These are phyloP conservation scores for Kockovaella imperatae DNA, from an alignment of 768 basidiomycete species.

Conservation along the genomic window DNA sequence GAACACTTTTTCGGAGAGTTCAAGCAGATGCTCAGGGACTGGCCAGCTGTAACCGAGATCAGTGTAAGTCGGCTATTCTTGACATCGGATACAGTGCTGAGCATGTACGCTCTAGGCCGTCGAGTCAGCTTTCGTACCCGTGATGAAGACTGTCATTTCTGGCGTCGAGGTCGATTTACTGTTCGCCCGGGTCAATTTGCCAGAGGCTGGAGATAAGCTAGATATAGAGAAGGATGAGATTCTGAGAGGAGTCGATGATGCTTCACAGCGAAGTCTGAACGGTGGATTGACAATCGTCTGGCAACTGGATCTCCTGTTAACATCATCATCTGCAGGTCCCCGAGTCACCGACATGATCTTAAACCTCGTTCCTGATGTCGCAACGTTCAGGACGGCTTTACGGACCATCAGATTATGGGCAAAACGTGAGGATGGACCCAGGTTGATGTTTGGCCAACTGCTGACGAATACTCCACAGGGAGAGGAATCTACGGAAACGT, in stretches of 20 bases:
- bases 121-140: constrained; percentile 91
- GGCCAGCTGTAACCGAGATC: constrained; percentile 78
- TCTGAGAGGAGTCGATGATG: constrained; percentile 83
- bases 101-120: constrained; percentile 77
- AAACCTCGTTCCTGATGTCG: constrained; percentile 85
- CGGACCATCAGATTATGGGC: constrained; percentile 98
- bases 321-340: constrained; percentile 56
- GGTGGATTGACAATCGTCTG: constrained; percentile 51
- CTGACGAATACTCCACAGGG: constrained; percentile 49
- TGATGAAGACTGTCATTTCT: constrained; percentile 82
- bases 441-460: neutral
- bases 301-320: neutral
- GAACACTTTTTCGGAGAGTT: constrained; percentile 94
- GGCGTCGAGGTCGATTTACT: constrained; percentile 91
- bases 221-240: constrained; percentile 85
- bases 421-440: constrained; percentile 58
- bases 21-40: constrained; percentile 73
- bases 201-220: constrained; percentile 75
- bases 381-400: constrained; percentile 87
- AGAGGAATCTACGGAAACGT: constrained; percentile 97
- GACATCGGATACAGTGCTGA: too few species aligned
- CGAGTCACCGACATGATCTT: constrained; percentile 93
- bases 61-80: constrained; percentile 79
- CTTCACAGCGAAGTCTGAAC: constrained; percentile 88
- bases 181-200: constrained; percentile 57